Evolutionary conservation across 345 rosid species (phyloP), one percentile per base, ranked within the genome.

Genomic region (Orychophragmus violaceus): DNA sequence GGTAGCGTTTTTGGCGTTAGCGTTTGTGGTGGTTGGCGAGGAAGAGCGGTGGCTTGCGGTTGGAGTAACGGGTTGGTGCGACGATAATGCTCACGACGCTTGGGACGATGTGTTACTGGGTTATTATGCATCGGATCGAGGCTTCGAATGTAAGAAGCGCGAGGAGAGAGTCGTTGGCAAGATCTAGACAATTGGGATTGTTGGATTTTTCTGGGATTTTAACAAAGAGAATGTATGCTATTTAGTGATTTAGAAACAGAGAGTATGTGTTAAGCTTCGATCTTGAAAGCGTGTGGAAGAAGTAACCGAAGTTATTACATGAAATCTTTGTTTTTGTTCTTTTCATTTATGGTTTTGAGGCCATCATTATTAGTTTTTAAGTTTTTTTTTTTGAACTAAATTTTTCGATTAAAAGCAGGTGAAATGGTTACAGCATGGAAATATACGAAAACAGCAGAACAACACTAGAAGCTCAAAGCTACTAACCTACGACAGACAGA

Each of bases 31-130:
- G 9, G 95, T 91, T 14, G 98, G 98, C 8, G 74, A 81, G 24
- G 74, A 75, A 6, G 87, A 89, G 56, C 80, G 70, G 41, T 84
- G 98, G 98, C 52, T 87, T 58, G 96, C 95, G 12, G 72, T 91
- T 21, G 82, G 82, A 18, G 95, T 89, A 36, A 89, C 95, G 7
- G 84, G 71, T 91, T 37, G 95, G 98, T 45, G 80, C 95, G 16
- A 55, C 77, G 42, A 89, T 89, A 61, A 89, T 92, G 98, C 86
- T 72, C 12, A 81, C 91, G 11, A 92, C 98, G 12, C 48, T 89
- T 45, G 98, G 96, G 11, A 87, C 90, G 0, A 92, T 92, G 96
- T 82, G 84, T 70, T 89, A 83, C 52, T 92, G 98, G 98, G 96
- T 92, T 56, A 81, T 89, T 22, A 77, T 61, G 75, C 96, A 89